Percentiles rank a stretch among this genome's conserved stretches.
Evolutionary conservation across 805 yeast genomes (phyloP).

Genomic region (Debaryomyces maramus): DNA sequence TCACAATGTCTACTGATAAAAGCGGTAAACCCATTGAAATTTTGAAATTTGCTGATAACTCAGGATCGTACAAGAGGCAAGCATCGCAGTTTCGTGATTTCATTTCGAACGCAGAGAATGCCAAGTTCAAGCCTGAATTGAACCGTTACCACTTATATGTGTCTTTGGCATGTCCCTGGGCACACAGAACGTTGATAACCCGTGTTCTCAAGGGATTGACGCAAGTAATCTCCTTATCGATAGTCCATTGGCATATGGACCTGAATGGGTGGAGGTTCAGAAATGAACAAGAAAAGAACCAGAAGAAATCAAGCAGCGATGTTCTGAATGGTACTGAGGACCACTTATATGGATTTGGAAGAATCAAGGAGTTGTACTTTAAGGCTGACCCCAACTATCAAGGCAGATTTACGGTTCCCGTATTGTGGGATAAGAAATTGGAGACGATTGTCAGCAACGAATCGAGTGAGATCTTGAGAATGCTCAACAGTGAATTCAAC

Average conservation of each 20-base stretch:
- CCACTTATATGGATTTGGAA: conserved; percentile 53
- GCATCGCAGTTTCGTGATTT: conserved; percentile 57
- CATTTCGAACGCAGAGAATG: conserved; percentile 57
- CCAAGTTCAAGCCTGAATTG: conserved; percentile 69
- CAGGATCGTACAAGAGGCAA: conserved; percentile 25
- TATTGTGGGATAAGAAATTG: conserved; percentile 84
- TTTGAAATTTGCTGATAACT: conserved; percentile 44
- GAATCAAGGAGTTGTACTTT: conserved; percentile 71
- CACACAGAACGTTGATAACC: conserved; percentile 78
- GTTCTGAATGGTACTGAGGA: conserved; percentile 38
- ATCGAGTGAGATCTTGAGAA: conserved; percentile 84
- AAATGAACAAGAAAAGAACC: conserved; percentile 44
- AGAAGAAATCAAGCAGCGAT: conserved; percentile 54
- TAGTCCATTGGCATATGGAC: conserved; percentile 92
- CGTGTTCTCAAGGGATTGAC: conserved; percentile 70
- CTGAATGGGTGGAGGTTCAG: conserved; percentile 87
- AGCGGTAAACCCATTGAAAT: conserved; percentile 32
- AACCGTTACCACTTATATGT: conserved; percentile 86
- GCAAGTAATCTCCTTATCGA: conserved; percentile 61
- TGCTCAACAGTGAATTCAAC: conserved; percentile 75
- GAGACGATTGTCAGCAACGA: conserved; percentile 89
- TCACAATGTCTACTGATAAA: conserved; percentile 2
- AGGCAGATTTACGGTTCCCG: conserved; percentile 91
- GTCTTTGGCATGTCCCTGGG: conserved; percentile 94
- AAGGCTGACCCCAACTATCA: conserved; percentile 72